phyloP scores from a whole-genome alignment of 2,329 filamentous ascomycete genomes.

The Endoconidiophora laricicola region DNA sequence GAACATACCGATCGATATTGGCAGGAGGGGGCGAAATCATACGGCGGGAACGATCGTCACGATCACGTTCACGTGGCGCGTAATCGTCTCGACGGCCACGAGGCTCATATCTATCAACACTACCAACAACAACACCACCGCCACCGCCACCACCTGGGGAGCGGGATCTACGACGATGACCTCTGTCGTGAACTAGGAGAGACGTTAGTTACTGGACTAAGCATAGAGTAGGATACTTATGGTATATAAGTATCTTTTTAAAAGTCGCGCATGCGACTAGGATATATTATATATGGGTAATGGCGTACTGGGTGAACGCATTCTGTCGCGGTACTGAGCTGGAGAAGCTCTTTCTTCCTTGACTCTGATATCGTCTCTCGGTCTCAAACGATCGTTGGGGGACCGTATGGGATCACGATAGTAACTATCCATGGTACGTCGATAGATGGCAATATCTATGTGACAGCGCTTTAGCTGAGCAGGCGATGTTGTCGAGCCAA shows the following conservation, averaged over 20 bases:
- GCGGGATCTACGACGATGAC: conserved; percentile 45
- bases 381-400: conserved; percentile 34
- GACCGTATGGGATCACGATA: conserved; percentile 39
- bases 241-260: no score
- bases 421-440: conserved; percentile 36
- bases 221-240: background rate
- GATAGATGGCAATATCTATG: background rate
- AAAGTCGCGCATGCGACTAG: background rate
- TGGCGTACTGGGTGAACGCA: conserved; percentile 53
- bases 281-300: background rate
- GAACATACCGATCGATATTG: conserved; percentile 74
- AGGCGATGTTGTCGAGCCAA: background rate
- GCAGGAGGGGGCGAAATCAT: conserved; percentile 45
- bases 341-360: conserved; percentile 40
- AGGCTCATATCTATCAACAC: conserved; percentile 62
- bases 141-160: conserved; percentile 37
- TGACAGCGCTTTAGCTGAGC: no score
- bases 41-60: conserved; percentile 39
- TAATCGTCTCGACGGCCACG: conserved; percentile 50
- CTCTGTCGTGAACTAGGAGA: conserved; percentile 36
- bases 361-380: conserved; percentile 33
- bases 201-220: conserved; percentile 4
- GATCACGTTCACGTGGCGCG: conserved; percentile 30
- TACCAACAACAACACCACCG: background rate
- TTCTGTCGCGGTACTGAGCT: conserved; percentile 26